These are phyloP conservation scores for Mycena chlorophos DNA, from an alignment of 768 basidiomycete species.

Conservation along the genomic window DNA sequence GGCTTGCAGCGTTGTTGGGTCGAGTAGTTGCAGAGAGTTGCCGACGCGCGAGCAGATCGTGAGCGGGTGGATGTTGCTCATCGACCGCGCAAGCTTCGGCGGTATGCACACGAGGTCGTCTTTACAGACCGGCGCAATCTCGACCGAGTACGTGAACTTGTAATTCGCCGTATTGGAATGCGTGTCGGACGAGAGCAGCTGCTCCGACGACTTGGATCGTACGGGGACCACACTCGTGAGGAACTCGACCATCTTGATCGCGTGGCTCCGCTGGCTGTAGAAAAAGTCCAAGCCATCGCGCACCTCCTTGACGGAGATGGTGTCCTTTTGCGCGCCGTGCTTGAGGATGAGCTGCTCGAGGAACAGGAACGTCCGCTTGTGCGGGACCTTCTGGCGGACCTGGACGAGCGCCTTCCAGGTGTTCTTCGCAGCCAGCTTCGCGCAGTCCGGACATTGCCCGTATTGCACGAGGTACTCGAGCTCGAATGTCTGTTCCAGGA, in stretches of 20 bases:
- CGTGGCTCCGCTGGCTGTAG: constrained; percentile 87
- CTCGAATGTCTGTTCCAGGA: constrained; percentile 97
- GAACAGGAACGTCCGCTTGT: constrained; percentile 97
- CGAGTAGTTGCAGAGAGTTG: constrained; percentile 87
- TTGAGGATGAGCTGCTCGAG: constrained; percentile 97
- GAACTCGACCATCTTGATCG: constrained; percentile 96
- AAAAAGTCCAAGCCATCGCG: constrained; percentile 97
- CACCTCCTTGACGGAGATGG: constrained; percentile 89
- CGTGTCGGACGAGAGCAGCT: constrained; percentile 88
- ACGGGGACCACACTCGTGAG: constrained; percentile 83
- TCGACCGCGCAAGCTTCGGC: constrained; percentile 71
- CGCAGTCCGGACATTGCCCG: constrained; percentile 93
- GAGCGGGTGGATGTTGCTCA: constrained; percentile 88
- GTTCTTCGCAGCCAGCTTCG: constrained; percentile 94
- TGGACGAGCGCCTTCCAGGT: constrained; percentile 98
- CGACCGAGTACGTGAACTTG: constrained; percentile 97
- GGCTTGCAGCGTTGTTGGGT: constrained; percentile 81
- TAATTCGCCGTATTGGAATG: constrained; percentile 92
- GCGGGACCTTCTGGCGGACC: constrained; percentile 97
- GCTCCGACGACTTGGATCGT: constrained; percentile 90
- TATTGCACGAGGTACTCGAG: constrained; percentile 94
- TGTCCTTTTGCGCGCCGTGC: constrained; percentile 95
- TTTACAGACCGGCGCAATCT: constrained; percentile 96
- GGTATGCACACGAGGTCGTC: constrained; percentile 95
- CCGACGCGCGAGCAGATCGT: constrained; percentile 89